These are phyloP conservation scores for Colletotrichum echinochloae DNA, from an alignment of 2,329 filamentous ascomycete genomes.

Conservation along the genomic window DNA sequence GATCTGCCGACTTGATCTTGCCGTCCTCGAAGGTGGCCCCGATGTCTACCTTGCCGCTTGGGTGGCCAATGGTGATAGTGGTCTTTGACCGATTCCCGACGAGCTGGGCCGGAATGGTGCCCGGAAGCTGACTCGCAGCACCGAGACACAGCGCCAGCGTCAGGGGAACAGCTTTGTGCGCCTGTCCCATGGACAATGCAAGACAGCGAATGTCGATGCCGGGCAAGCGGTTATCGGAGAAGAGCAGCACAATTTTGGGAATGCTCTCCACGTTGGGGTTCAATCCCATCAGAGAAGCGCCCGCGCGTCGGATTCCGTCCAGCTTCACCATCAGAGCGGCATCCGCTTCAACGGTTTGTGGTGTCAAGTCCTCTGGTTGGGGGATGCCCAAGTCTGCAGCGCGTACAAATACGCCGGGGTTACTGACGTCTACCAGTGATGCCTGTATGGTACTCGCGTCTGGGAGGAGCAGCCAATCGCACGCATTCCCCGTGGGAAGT, in stretches of 20 bases:
- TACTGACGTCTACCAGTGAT: conserved; percentile 56
- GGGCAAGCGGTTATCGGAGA: conserved; percentile 45
- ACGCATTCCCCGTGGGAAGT: conserved; percentile 53
- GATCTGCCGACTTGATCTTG: conserved; percentile 56
- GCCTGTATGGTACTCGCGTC: conserved; percentile 48
- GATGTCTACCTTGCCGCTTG: conserved; percentile 60
- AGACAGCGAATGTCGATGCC: conserved; percentile 57
- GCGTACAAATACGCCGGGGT: conserved; percentile 56
- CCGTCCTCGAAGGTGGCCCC: conserved; percentile 56
- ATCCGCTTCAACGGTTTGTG: conserved; percentile 49
- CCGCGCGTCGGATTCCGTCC: conserved; percentile 53
- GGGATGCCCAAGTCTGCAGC: conserved; percentile 48
- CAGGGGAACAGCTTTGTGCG: conserved; percentile 57
- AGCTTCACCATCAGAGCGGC: conserved; percentile 47
- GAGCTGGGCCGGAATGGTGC: conserved; percentile 56
- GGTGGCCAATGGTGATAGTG: conserved; percentile 58
- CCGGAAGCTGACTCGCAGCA: conserved; percentile 53
- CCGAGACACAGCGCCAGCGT: conserved; percentile 56
- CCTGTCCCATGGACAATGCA: conserved; percentile 60
- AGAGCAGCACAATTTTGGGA: conserved; percentile 60
- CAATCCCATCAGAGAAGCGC: conserved; percentile 55
- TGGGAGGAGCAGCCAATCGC: conserved; percentile 48
- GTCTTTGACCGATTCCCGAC: conserved; percentile 42
- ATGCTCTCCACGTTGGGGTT: conserved; percentile 53
- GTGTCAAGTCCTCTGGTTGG: conserved; percentile 40